These are phyloP conservation scores for Aspergillus incahuasiensis DNA, from an alignment of 495 filamentous ascomycete species.

Conservation along the genomic window DNA sequence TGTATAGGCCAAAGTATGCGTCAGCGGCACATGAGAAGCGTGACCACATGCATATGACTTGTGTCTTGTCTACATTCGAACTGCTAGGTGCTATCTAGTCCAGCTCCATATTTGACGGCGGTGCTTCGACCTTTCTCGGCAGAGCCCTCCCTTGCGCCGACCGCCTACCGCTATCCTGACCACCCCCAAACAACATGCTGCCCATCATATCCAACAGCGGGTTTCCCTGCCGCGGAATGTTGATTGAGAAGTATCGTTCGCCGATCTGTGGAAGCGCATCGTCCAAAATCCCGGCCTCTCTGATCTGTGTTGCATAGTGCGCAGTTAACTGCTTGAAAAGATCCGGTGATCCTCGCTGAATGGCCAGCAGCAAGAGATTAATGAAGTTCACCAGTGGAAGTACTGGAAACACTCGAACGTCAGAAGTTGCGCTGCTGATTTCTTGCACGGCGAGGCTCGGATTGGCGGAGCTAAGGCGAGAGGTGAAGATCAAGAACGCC, in stretches of 20 bases:
- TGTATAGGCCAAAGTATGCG: slow-evolving; percentile 13
- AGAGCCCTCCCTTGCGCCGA: slow-evolving; percentile 30
- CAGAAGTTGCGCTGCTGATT: slow-evolving; percentile 68
- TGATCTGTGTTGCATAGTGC: slow-evolving; percentile 74
- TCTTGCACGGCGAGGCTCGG: slow-evolving; percentile 69
- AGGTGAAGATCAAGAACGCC: slow-evolving; percentile 73
- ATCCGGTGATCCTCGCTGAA: slow-evolving; percentile 74
- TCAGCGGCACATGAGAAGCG: slow-evolving; percentile 3
- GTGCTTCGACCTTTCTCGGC: slow-evolving; percentile 44
- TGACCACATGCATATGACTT: background rate
- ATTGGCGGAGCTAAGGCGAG: slow-evolving; percentile 64
- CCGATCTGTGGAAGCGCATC: slow-evolving; percentile 81
- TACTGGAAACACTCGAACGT: slow-evolving; percentile 75
- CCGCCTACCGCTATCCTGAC: slow-evolving; percentile 37
- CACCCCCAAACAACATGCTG: slow-evolving; percentile 76
- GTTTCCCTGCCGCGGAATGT: slow-evolving; percentile 79
- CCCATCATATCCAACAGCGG: slow-evolving; percentile 98
- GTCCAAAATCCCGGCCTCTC: slow-evolving; percentile 72
- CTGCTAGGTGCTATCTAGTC: slow-evolving; percentile 35
- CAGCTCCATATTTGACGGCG: slow-evolving; percentile 49
- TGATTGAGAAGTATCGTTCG: slow-evolving; percentile 97
- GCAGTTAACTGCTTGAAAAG: slow-evolving; percentile 76
- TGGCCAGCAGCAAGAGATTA: slow-evolving; percentile 71
- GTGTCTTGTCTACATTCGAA: slow-evolving; percentile 4
- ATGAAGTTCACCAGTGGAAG: slow-evolving; percentile 93